A percentile compares a stretch with the other conserved stretches of the same genome.
phyloP scores from a whole-genome alignment of 1,284 basidiomycete genomes.

The Peniophora sp. region DNA sequence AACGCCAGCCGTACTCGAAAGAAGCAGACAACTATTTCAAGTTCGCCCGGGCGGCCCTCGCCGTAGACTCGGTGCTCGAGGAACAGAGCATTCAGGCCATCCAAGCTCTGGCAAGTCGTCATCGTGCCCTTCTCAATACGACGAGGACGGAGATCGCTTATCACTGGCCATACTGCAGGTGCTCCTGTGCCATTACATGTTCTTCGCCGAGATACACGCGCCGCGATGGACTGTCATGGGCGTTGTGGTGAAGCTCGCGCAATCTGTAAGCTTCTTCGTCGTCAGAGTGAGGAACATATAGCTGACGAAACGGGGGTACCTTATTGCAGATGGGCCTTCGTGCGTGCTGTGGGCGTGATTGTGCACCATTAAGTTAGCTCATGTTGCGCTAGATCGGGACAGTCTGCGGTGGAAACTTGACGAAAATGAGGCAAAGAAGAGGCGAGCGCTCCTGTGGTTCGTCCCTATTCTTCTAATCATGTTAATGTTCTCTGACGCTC shows the following conservation, averaged over 20 bases:
- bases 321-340: conserved; percentile 51
- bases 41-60: conserved; percentile 48
- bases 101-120: conserved; percentile 49
- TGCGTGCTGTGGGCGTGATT: conserved; percentile 25
- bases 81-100: conserved; percentile 54
- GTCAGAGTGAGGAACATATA: not conserved
- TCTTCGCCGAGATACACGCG: conserved; percentile 54
- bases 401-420: conserved; percentile 60
- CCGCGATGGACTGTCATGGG: conserved; percentile 66
- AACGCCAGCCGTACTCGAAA: conserved; percentile 37
- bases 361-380: not conserved
- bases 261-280: conserved; percentile 43
- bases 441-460: conserved; percentile 49
- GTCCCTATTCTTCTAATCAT: not conserved
- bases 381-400: conserved; percentile 55
- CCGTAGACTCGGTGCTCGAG: conserved; percentile 54
- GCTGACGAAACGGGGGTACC: no score
- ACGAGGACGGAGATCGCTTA: conserved; percentile 1
- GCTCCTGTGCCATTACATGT: conserved; percentile 69
- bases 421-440: conserved; percentile 47
- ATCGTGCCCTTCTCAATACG: conserved; percentile 20
- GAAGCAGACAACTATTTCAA: conserved; percentile 53
- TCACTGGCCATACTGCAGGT: conserved; percentile 28
- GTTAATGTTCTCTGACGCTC: not conserved
- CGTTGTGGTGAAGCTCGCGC: conserved; percentile 56